These are phyloP conservation scores for Ceratocystis smalleyi DNA, from an alignment of 2,329 filamentous ascomycete species.

Conservation along the genomic window DNA sequence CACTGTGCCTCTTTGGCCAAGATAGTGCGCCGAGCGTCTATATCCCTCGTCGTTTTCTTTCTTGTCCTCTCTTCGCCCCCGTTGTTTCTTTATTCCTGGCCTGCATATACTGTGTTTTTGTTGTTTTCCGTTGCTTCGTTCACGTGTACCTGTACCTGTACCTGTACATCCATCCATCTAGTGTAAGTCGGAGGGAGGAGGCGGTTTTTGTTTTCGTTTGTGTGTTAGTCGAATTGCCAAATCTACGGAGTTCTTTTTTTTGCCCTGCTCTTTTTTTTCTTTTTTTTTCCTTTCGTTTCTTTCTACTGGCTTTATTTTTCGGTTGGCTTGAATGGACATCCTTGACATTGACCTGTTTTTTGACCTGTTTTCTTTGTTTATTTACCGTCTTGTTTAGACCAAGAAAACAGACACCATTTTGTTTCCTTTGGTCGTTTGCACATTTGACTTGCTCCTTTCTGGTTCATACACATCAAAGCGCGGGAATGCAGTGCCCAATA, in stretches of 20 bases:
- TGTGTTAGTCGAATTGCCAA: neutral
- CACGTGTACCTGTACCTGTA: no score
- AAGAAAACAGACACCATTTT: neutral
- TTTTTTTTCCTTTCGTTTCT: neutral
- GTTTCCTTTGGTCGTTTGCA: neutral
- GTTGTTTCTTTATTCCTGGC: constrained; percentile 1
- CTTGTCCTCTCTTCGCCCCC: neutral
- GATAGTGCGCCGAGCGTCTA: neutral
- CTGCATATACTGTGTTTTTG: neutral
- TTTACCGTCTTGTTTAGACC: neutral
- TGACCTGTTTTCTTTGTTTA: neutral
- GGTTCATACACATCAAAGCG: neutral
- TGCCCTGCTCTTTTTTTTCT: neutral
- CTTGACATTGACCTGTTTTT: neutral
- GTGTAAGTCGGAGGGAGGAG: neutral
- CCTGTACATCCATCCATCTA: neutral
- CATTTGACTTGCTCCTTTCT: neutral
- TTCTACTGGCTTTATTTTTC: neutral
- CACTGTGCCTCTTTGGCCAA: neutral
- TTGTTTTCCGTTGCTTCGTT: constrained; percentile 4
- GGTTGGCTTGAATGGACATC: no score
- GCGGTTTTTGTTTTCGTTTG: neutral
- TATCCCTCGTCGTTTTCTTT: neutral
- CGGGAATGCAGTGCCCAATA: neutral
- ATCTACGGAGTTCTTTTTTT: constrained; percentile 5